Percentiles rank a stretch among this genome's conserved stretches.
These are phyloP conservation scores for Citropsis articulata DNA, from an alignment of 345 rosid species.

Conservation along the genomic window DNA sequence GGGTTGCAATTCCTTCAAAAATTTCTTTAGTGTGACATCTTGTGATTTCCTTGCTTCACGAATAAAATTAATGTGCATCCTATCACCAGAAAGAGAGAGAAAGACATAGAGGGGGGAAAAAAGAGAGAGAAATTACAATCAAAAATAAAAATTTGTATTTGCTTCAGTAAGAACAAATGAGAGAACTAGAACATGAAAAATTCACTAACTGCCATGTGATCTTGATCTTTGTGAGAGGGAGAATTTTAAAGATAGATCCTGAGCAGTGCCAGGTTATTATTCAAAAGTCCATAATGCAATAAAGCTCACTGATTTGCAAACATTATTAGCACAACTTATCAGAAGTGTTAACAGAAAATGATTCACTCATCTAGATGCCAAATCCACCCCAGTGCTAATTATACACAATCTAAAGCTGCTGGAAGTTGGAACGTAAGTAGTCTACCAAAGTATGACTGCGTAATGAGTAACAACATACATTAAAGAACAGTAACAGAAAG, in stretches of 20 bases:
- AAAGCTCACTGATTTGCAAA: neutral
- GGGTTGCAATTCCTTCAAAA: constrained; percentile 33
- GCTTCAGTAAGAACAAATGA: neutral
- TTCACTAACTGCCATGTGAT: neutral
- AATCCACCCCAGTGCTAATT: neutral
- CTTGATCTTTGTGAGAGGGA: too few species aligned
- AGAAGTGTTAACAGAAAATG: neutral
- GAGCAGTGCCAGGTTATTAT: neutral
- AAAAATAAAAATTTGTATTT: neutral
- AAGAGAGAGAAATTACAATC: neutral
- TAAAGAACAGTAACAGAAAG: neutral
- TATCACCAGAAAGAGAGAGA: constrained; percentile 23
- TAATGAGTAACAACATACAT: neutral
- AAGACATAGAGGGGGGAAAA: neutral
- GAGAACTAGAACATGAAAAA: neutral
- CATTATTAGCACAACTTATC: neutral
- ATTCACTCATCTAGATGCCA: neutral
- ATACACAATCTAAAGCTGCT: neutral
- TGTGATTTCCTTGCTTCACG: constrained; percentile 58
- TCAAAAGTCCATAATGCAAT: neutral
- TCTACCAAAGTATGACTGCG: neutral
- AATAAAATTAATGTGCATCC: constrained; percentile 68
- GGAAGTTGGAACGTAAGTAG: neutral
- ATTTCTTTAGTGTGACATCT: constrained; percentile 39
- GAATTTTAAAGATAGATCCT: neutral